Evolutionary conservation across 2,329 filamentous ascomycete genomes (phyloP), one percentile per base, ranked within the genome.

Genomic region (Ascochyta lentis): DNA sequence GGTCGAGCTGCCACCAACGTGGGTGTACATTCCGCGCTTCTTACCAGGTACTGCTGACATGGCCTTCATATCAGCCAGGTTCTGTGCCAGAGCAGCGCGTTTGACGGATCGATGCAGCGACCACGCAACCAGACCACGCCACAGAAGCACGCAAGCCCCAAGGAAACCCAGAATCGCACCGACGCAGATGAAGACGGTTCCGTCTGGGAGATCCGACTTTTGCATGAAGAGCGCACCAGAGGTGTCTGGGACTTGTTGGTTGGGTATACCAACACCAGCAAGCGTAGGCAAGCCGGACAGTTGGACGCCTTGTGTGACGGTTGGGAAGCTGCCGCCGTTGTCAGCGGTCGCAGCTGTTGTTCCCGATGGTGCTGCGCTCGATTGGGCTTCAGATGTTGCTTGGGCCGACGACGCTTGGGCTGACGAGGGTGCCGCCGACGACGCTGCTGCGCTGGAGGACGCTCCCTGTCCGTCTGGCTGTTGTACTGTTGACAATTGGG

Each of bases 161-260:
- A 97, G 86, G 63, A 92, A 89, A 15, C 91, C 95, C 6, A 99
- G 84, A 26, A 92, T 89, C 24, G 92, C 90, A 41, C 95, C 95
- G 1, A 98, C 95, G 22, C 88, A 89, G 68, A 99, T 99, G 79
- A 99, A 99, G 56, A 99, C 89, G 4, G 94, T 97, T 50, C 95
- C 95, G 69, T 98, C 90, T 2, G 95, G 95, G 10, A 93, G 82
- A 49, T 79, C 88, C 0, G 92, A 96, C 68, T 89, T 87, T 71
- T 93, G 89, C 91, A 98, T 96, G 73, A 91, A 99, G 15, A 94
- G 92, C 5, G 95, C 95, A 69, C 89, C 86, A 35, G 85, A 83
- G 3, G 91, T 96, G 24, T 92, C 90, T 7, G 95, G 95, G 3
- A 98, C 88, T 24, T 86, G 84, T 4, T 92, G 82, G 1, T 89